These are phyloP conservation scores for Aspergillus sp. DNA, from an alignment of 2,329 filamentous ascomycete species.

Conservation along the genomic window DNA sequence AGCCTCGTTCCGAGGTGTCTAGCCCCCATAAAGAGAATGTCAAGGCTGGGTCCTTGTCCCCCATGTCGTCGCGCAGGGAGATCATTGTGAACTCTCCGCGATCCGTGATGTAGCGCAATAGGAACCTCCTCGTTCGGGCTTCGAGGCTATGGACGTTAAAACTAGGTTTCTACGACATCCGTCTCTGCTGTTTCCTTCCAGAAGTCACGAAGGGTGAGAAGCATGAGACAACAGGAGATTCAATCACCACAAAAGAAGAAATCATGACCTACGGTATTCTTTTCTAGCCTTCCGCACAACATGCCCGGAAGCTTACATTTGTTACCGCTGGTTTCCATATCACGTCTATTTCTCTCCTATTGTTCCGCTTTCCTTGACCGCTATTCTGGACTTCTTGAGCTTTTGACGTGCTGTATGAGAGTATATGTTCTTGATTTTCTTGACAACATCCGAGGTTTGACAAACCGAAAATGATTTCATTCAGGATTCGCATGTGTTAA, in stretches of 20 bases:
- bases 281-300: not conserved
- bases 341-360: constrained; percentile 8
- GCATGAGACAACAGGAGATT: not conserved
- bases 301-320: not conserved
- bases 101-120: constrained; percentile 25
- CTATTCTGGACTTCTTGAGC: constrained; percentile 16
- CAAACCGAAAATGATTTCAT: constrained; percentile 16
- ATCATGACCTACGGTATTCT: constrained; percentile 3
- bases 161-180: not conserved
- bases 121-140: too few relatives aligned
- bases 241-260: not conserved
- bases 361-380: constrained; percentile 7
- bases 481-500: constrained; percentile 17
- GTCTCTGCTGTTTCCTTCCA: not conserved
- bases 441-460: constrained; percentile 16
- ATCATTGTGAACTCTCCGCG: constrained; percentile 36
- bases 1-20: constrained; percentile 36
- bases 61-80: constrained; percentile 40
- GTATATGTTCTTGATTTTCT: constrained; percentile 22
- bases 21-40: constrained; percentile 43
- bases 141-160: not conserved
- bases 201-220: not conserved
- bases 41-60: constrained; percentile 38
- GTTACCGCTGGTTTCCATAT: constrained; percentile 5
- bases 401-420: constrained; percentile 18